Evolutionary conservation across 208 protist genomes (phyloP).

Genomic region (Phytomonas francai): DNA sequence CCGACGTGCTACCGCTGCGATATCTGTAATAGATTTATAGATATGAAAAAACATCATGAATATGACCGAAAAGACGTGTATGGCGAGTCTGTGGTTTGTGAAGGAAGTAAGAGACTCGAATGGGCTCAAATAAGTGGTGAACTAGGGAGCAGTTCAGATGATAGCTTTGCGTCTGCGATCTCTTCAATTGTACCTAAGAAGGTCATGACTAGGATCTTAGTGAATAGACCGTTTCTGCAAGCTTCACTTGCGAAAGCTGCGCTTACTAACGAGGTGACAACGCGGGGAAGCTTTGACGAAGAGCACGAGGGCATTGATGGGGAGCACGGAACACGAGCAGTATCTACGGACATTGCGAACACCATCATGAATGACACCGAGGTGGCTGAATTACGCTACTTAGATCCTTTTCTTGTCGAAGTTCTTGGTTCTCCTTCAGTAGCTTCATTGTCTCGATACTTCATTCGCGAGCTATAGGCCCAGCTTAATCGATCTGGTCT

Average conservation of each 20-base stretch:
- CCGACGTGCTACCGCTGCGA: constrained; percentile 51
- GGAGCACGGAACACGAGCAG: constrained; percentile 15
- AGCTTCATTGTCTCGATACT: constrained; percentile 14
- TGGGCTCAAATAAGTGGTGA: neutral
- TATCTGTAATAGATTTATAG: constrained; percentile 38
- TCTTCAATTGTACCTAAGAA: neutral
- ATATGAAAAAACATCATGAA: neutral
- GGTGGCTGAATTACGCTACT: constrained; percentile 45
- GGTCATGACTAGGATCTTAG: neutral
- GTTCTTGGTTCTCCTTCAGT: constrained; percentile 30
- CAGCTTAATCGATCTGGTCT: constrained; percentile 35
- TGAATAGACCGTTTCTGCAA: neutral
- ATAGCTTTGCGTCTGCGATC: neutral
- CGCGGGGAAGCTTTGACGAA: neutral
- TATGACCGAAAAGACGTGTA: neutral
- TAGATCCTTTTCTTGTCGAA: constrained; percentile 53
- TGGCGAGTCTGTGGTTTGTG: neutral
- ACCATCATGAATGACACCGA: constrained; percentile 49
- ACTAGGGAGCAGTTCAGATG: neutral
- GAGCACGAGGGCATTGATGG: neutral
- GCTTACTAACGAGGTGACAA: neutral
- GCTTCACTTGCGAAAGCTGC: neutral
- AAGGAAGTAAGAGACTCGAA: neutral
- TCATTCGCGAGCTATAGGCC: constrained; percentile 25
- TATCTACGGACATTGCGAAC: constrained; percentile 51